Base-by-base conservation (phyloP, 129 eudicot genomes). In the Chrysanthemum seticuspe region DNA sequence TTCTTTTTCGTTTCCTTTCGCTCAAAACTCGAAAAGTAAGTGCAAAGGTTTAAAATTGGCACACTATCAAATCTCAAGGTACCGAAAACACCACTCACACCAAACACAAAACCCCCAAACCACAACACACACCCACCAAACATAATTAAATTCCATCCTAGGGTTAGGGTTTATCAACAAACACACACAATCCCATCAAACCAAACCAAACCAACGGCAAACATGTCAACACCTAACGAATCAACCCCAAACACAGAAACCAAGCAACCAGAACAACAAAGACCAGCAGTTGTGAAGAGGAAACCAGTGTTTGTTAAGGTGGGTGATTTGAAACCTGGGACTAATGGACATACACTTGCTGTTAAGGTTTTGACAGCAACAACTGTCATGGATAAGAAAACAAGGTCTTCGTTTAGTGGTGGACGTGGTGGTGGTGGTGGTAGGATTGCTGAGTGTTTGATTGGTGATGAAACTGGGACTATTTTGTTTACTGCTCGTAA, bases 241-340 rank as follows among this genome's bases (percentile, higher is more conserved):
- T 61, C 74, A 49, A 48, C 54, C 65, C 25, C 65, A 31, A 80
- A 76, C 71, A 45, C 19, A 7, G 79, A 74, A 72, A 83, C 60
- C 80, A 86, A 31, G 45, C 73, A 25, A 23, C 52, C 71, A 56
- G 56, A 66, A 72, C 82, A 63, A 19, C 67, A 76, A 40, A 47
- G 74, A 65, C 13, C 67, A 6, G 48, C 58, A 13, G 79, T 81
- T 1, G 83, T 52, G 60, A 72, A 83, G 83, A 73, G 95, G 68
- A 91, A 91, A 76, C 91, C 97, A 53, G 91, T 87, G 65, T 91
- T 87, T 21, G 91, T 91, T 16, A 91, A 87, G 75, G 97, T 85
- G 14, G 88, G 85, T 40, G 75, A 75, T 2, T 72, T 91, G 68
- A 91, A 87, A 80, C 97, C 97, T 19, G 97, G 95, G 10, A 91